These are phyloP conservation scores for Macroventuria anomochaeta DNA, from an alignment of 2,329 filamentous ascomycete species.

Conservation along the genomic window DNA sequence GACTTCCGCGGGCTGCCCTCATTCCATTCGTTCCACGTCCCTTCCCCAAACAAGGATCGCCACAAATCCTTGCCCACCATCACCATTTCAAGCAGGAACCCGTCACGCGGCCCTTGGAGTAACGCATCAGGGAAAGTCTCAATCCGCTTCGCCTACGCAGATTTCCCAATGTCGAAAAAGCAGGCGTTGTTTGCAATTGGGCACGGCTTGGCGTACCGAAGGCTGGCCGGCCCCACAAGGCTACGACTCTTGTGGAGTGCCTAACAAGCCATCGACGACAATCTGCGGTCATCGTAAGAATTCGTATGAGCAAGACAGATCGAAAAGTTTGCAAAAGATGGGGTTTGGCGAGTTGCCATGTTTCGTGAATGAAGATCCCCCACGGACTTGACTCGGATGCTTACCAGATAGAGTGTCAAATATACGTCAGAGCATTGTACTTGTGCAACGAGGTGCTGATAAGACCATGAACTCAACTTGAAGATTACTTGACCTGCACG, in stretches of 20 bases:
- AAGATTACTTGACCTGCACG: not conserved
- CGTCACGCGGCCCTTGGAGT: not conserved
- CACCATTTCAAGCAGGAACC: not conserved
- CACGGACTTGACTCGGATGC: not conserved
- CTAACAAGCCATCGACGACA: slow-evolving; percentile 11
- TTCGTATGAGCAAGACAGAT: not conserved
- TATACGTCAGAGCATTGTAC: not conserved
- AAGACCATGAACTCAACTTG: not conserved
- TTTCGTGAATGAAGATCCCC: not conserved
- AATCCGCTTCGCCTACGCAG: not conserved
- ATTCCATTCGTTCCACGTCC: not conserved
- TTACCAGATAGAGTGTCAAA: not conserved
- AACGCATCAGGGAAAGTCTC: not conserved
- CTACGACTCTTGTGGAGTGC: not conserved
- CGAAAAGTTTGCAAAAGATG: not conserved
- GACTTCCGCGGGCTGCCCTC: not conserved
- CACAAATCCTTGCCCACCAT: not conserved
- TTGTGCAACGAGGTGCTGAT: not conserved
- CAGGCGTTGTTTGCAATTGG: not conserved
- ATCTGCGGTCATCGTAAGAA: slow-evolving; percentile 7
- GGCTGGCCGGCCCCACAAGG: not conserved
- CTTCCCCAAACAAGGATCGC: not conserved
- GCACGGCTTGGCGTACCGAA: not conserved
- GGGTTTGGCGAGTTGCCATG: not conserved
- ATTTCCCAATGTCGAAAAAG: not conserved